Evolutionary conservation across 176 grass and related monocot genomes (phyloP), one percentile per base, ranked within the genome.

Genomic region (Zoysia japonica): DNA sequence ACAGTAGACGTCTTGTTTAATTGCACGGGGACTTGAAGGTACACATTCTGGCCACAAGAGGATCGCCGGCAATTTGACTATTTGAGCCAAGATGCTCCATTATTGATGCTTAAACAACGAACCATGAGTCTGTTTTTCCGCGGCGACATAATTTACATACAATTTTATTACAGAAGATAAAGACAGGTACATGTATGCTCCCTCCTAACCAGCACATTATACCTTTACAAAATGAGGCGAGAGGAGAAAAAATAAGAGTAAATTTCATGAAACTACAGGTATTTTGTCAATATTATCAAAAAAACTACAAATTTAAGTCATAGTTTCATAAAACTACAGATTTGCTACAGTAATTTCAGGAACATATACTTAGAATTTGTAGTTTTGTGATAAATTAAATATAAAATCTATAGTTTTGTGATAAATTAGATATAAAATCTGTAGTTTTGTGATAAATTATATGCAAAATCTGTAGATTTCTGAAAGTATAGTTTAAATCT

Each of bases 1-100:
- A 66, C n/a, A 42, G 45, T 72, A 71, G 15, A 60, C 77, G 39
- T 84, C 70, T 85, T 72, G 49, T 89, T 81, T 82, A 89, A 67
- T 89, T 72, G 68, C 67, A 77, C 67, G 14, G 82, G 74, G 36
- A 15, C 68, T 73, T 51, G 49, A 38, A 15, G 53, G 41, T 87
- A 71, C 20, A 62, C 67, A 74, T 72, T 55, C 61, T 57, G 61
- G 43, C 61, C 48, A 43, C 56, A 48, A 77, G 59, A 84, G 64
- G 77, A 81, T 46, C 59, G 61, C 15, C 84, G 53, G 45, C 74
- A 67, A 61, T 81, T 51, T 82, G 78, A 82, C 82, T 44, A 82
- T 62, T 74, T 75, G 70, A 71, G 49, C 56, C 35, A 1, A 72
- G 49, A 78, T 78, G 72, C 78, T 85, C 72, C 72, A 72, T 89